Conservation (phyloP, 202 grass and related monocot genomes). For the Panicum hallii region DNA sequence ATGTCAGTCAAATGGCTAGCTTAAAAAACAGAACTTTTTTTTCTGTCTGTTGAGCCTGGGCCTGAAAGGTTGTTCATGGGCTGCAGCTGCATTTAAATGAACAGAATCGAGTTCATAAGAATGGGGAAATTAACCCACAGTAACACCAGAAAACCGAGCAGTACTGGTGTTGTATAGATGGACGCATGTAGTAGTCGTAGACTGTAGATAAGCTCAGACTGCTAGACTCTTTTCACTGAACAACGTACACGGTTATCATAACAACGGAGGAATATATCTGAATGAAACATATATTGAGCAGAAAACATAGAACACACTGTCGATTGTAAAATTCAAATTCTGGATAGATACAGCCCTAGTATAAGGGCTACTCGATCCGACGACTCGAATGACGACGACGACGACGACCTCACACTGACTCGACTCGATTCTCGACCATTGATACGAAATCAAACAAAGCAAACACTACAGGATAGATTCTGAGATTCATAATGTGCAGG, state of each 20-base stretch:
- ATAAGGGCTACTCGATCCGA: neutral
- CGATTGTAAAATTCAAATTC: neutral
- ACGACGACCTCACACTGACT: neutral
- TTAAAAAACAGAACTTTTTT: too few species aligned
- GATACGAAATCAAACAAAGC: neutral
- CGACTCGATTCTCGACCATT: neutral
- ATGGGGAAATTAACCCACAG: too few species aligned
- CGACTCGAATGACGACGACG: neutral
- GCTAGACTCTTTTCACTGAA: neutral
- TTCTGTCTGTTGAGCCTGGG: too few species aligned
- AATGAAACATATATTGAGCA: neutral
- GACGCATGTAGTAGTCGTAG: neutral
- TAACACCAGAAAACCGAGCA: too few species aligned
- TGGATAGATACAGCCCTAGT: neutral
- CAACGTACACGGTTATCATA: neutral
- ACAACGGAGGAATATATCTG: neutral
- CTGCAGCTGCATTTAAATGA: too few species aligned
- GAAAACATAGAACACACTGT: neutral
- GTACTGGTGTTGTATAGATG: neutral
- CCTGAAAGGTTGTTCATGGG: too few species aligned
- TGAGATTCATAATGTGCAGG: neutral
- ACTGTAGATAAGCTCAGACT: neutral
- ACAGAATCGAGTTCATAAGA: too few species aligned
- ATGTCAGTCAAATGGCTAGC: too few species aligned
- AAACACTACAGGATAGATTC: neutral